Evolutionary conservation across 768 basidiomycete genomes (phyloP), one percentile per base, ranked within the genome.

Genomic region (Kwoniella shandongensis): DNA sequence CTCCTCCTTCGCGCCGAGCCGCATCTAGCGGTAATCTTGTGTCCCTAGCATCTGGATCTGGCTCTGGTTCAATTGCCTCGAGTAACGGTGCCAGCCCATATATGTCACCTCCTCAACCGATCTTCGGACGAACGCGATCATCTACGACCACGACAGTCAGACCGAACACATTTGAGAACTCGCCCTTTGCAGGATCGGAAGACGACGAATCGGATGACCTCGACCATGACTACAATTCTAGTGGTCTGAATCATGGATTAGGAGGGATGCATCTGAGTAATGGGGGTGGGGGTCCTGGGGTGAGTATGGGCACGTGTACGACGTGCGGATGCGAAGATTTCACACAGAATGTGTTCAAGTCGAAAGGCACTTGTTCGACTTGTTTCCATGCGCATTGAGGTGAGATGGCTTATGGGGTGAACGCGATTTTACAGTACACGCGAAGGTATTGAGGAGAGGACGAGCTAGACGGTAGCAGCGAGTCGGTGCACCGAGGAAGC

Each of bases 311-410:
- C 36, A 30, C 45, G 11, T 77, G 76, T 57, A 50, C 38, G 26
- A 55, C 49, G 22, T 72, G 70, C 20, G 78, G 75, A 10, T 86
- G 87, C 66, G 70, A 60, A 22, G 79, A 81, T 44, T 86, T 87
- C 74, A 82, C 82, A 67, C 85, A 87, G 76, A 84, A 84, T 69
- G 83, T 83, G 40, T 84, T 85, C 78, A 85, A 87, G 76, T 78
- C 80, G 44, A 80, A 81, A 68, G 85, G 85, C 6, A 79, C 83
- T 77, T 87, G 86, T 74, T 84, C 79, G 61, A 85, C 83, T 62
- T 88, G 86, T 73, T 83, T 83, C 65, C 81, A 83, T 75, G 54
- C 59, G 20, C 75, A 76, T 61, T 67, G 32, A 32, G n/a, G n/a
- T n/a, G n/a, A n/a, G n/a, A n/a, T n/a, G n/a, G n/a, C n/a, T n/a